These are phyloP conservation scores for Pythium biforme DNA, from an alignment of 352 stramenopile species.

Conservation along the genomic window DNA sequence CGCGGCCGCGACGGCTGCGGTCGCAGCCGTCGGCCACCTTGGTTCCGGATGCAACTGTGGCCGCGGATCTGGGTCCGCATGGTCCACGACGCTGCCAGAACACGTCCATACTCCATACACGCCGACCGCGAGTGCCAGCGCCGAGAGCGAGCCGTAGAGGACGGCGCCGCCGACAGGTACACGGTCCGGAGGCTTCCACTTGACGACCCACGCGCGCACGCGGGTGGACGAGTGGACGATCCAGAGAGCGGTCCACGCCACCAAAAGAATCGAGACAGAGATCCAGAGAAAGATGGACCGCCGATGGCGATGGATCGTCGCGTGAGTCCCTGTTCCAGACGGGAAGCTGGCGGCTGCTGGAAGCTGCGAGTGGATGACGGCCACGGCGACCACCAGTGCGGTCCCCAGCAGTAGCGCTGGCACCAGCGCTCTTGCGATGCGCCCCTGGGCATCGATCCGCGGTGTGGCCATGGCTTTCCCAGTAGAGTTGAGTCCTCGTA, in stretches of 20 bases:
- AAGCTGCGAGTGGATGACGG: background rate
- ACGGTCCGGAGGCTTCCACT: background rate
- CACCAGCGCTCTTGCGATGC: background rate
- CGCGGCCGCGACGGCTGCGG: background rate
- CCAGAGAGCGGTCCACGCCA: background rate
- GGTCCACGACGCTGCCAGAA: background rate
- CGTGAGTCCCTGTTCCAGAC: background rate
- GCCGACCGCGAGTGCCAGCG: constrained; percentile 6
- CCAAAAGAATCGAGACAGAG: constrained; percentile 7
- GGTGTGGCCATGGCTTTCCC: background rate
- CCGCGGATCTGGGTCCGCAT: background rate
- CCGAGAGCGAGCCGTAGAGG: constrained; percentile 1
- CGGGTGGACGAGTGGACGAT: constrained; percentile 15
- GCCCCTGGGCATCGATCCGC: background rate
- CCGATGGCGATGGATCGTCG: background rate
- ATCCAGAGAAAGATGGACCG: constrained; percentile 15
- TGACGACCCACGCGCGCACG: background rate
- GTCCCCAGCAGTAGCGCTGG: constrained; percentile 11
- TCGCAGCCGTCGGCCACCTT: background rate
- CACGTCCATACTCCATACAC: constrained; percentile 5
- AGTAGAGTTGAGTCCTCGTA: background rate
- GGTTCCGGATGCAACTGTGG: background rate
- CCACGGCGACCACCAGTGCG: background rate
- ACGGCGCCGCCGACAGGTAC: background rate
- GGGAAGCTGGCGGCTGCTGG: background rate